Base-by-base conservation (phyloP, 345 rosid species). In the Eucalyptus polyanthemos region DNA sequence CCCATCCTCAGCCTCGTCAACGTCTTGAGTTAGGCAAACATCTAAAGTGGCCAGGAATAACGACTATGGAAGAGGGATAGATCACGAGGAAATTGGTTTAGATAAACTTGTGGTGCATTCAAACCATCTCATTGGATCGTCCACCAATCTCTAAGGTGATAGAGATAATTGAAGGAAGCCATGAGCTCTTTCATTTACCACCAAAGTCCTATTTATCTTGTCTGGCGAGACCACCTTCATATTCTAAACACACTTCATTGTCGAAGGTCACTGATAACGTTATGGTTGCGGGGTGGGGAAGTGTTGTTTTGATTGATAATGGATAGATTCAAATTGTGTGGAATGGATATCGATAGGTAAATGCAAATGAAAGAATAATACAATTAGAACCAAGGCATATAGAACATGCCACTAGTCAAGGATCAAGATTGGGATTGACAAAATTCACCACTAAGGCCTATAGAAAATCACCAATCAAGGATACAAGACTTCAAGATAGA, bases 61-160 rank as follows among this genome's bases (percentile, higher is more conserved):
- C 25, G 11, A 76, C 81, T 11, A 87, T 53, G 16, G 90, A 80
- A 29, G 92, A 90, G 53, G 81, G 17, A 67, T 6, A 88, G 86
- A 69, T 76, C n/a, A 58, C 50, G 47, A 88, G 86, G 24, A 88
- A 37, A 42, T 45, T 88, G 86, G 50, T 88, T 72, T 11, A 67
- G 27, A 85, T 37, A 51, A 72, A 40, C 67, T 80, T 50, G 65
- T 88, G 88, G 90, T 89, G 88, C 90, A 91, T 92, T 80, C 91
- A 93, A 13, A 27, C 91, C 27, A 86, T 5, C 4, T 94, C 93
- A 87, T 29, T 50, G 27, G 83, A 67, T 51, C 47, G 34, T 2
- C 90, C 86, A 49, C 50, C 90, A 1, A 86, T 89, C 50, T 80
- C n/a, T 31, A 37, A 86, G 14, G 90, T 89, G 44, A 65, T 86